Conservation (phyloP, 2,329 filamentous ascomycete species). For the Diplodia scrobiculata region DNA sequence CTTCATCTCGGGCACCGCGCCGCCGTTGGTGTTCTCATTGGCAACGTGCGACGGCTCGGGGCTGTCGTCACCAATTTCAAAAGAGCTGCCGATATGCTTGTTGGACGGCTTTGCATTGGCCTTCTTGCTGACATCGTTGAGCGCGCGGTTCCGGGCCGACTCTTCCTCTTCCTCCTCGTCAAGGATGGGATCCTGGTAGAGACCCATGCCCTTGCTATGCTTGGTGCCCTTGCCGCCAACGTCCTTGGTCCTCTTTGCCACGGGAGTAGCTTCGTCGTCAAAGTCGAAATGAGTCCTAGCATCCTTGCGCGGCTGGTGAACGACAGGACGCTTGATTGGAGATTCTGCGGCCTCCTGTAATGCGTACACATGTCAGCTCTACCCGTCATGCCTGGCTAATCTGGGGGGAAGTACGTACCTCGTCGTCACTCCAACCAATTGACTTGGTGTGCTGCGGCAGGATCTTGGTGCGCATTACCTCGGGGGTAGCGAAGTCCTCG, state of each 20-base stretch:
- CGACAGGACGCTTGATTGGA: conserved; percentile 60
- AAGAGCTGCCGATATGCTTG: conserved; percentile 78
- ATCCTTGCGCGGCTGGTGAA: conserved; percentile 72
- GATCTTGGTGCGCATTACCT: conserved; percentile 68
- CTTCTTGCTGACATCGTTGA: conserved; percentile 70
- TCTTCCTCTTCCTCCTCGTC: conserved; percentile 59
- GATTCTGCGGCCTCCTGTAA: conserved; percentile 50
- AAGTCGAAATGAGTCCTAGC: conserved; percentile 83
- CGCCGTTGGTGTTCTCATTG: conserved; percentile 40
- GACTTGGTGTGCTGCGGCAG: conserved; percentile 72
- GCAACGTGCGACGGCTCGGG: conserved; percentile 46
- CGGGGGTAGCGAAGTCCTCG: conserved; percentile 80
- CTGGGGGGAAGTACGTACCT: conserved; percentile 45
- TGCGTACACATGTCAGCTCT: conserved; percentile 6
- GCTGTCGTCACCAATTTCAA: conserved; percentile 71
- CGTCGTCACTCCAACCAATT: conserved; percentile 73
- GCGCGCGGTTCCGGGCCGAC: conserved; percentile 44
- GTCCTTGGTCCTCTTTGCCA: conserved; percentile 49
- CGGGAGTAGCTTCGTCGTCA: conserved; percentile 69
- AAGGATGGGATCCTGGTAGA: conserved; percentile 79
- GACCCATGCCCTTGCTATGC: conserved; percentile 67
- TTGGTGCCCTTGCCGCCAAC: conserved; percentile 50
- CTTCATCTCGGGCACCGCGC: conserved; percentile 31
- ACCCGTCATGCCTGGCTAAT: not conserved
- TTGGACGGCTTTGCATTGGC: conserved; percentile 72